Evolutionary conservation across 805 yeast genomes (phyloP).

Genomic region (Sporopachydermia lactativora): DNA sequence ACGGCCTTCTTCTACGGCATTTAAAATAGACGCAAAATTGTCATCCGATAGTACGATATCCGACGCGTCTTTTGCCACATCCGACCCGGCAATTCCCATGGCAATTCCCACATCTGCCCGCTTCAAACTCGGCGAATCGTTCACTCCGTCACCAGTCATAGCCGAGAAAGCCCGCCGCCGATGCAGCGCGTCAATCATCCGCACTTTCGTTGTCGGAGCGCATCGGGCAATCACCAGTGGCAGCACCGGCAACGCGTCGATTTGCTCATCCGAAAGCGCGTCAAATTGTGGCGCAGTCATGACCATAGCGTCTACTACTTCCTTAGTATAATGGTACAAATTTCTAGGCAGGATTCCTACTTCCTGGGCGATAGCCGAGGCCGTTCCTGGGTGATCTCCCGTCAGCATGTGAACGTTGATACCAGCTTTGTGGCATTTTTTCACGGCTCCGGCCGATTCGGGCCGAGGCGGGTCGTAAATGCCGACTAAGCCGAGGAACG

Average conservation of each 20-base stretch:
- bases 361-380: conserved; percentile 66
- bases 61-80: conserved; percentile 75
- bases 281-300: conserved; percentile 70
- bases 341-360: conserved; percentile 62
- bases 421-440: conserved; percentile 58
- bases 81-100: conserved; percentile 72
- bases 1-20: conserved; percentile 71
- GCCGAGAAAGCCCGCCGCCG: conserved; percentile 52
- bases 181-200: conserved; percentile 68
- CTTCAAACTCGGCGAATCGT: conserved; percentile 67
- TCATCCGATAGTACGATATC: conserved; percentile 67
- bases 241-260: conserved; percentile 49
- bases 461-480: conserved; percentile 70
- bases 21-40: conserved; percentile 65
- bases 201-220: conserved; percentile 70
- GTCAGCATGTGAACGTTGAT: conserved; percentile 72
- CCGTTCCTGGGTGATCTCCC: conserved; percentile 72
- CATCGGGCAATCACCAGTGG: conserved; percentile 75
- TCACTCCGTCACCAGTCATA: conserved; percentile 79
- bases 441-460: conserved; percentile 54
- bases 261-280: conserved; percentile 39
- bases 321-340: conserved; percentile 35
- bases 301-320: conserved; percentile 49
- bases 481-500: conserved; percentile 57
- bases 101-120: conserved; percentile 75